Conservation (phyloP, 768 basidiomycete genomes). For the Brasilioporus rufonigricans region DNA sequence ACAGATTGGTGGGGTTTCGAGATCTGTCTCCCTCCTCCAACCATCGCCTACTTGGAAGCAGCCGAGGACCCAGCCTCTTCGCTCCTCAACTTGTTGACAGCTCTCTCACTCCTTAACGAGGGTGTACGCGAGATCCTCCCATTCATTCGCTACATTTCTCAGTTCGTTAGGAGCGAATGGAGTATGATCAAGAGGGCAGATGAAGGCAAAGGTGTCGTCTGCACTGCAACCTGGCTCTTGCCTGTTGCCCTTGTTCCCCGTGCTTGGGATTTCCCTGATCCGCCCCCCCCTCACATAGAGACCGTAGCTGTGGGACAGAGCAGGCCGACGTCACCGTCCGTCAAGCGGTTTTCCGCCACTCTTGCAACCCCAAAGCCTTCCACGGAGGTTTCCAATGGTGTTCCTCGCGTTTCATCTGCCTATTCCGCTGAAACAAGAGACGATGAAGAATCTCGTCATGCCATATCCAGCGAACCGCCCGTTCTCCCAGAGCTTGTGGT, state of each 20-base stretch:
- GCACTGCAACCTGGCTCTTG: slow-evolving; percentile 89
- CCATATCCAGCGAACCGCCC: slow-evolving; percentile 30
- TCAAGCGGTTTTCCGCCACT: slow-evolving; percentile 23
- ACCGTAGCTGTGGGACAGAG: slow-evolving; percentile 9
- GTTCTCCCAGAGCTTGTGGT: slow-evolving; percentile 35
- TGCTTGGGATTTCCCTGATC: slow-evolving; percentile 72
- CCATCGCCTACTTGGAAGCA: slow-evolving; percentile 59
- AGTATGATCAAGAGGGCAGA: slow-evolving; percentile 59
- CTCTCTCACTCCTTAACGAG: slow-evolving; percentile 62
- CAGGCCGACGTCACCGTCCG: slow-evolving; percentile 21
- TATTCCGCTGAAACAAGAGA: slow-evolving; percentile 31
- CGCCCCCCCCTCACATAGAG: slow-evolving; percentile 33
- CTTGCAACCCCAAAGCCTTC: slow-evolving; percentile 31
- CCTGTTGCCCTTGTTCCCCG: slow-evolving; percentile 77
- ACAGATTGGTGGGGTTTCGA: slow-evolving; percentile 93
- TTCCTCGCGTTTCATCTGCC: slow-evolving; percentile 28
- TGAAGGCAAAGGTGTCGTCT: slow-evolving; percentile 75
- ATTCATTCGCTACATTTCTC: slow-evolving; percentile 78
- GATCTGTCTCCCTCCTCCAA: slow-evolving; percentile 68
- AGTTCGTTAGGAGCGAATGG: slow-evolving; percentile 79
- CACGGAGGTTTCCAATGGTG: slow-evolving; percentile 17
- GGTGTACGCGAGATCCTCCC: slow-evolving; percentile 83
- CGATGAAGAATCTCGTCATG: slow-evolving; percentile 22
- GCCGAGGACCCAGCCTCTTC: slow-evolving; percentile 55
- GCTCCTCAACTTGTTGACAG: slow-evolving; percentile 73